These are phyloP conservation scores for Rhizopogon rudus DNA, from an alignment of 768 basidiomycete species.

Conservation along the genomic window DNA sequence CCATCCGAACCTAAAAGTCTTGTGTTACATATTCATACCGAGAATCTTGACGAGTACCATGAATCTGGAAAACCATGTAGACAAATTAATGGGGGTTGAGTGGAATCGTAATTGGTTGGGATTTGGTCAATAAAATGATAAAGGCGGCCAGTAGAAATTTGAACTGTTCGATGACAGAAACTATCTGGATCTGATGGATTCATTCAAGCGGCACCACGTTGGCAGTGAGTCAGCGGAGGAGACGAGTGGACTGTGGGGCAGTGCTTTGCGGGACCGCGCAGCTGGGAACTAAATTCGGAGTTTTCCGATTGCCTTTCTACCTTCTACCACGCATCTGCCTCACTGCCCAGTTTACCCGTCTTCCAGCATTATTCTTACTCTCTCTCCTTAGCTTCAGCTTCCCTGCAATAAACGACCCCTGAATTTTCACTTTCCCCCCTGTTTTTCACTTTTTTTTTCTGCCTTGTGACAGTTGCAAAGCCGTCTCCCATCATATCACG, in stretches of 20 bases:
- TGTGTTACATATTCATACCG: background rate
- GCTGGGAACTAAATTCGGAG: constrained; percentile 17
- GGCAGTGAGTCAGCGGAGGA: constrained; percentile 4
- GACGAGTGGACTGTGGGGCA: constrained; percentile 2
- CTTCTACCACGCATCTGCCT: constrained; percentile 19
- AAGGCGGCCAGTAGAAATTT: constrained; percentile 51
- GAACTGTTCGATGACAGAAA: constrained; percentile 51
- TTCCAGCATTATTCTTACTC: constrained; percentile 1
- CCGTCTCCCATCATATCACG: constrained; percentile 23
- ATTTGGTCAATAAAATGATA: constrained; percentile 74
- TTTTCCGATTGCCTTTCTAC: constrained; percentile 17
- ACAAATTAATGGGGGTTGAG: constrained; percentile 53
- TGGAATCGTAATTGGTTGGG: constrained; percentile 37
- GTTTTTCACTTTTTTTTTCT: constrained; percentile 19
- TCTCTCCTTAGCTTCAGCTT: constrained; percentile 10
- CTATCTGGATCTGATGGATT: constrained; percentile 7
- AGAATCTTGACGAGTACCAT: constrained; percentile 23
- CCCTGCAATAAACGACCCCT: constrained; percentile 7
- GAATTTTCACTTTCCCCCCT: constrained; percentile 6
- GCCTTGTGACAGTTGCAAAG: constrained; percentile 20
- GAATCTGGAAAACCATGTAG: constrained; percentile 79
- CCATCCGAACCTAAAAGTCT: constrained; percentile 60
- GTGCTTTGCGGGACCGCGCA: constrained; percentile 24
- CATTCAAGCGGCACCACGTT: background rate
- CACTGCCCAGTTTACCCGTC: constrained; percentile 7